A percentile compares a stretch with the other conserved stretches of the same genome.
Conservation (phyloP, 805 yeast genomes). For the Blastobotrys chiropterorum region DNA sequence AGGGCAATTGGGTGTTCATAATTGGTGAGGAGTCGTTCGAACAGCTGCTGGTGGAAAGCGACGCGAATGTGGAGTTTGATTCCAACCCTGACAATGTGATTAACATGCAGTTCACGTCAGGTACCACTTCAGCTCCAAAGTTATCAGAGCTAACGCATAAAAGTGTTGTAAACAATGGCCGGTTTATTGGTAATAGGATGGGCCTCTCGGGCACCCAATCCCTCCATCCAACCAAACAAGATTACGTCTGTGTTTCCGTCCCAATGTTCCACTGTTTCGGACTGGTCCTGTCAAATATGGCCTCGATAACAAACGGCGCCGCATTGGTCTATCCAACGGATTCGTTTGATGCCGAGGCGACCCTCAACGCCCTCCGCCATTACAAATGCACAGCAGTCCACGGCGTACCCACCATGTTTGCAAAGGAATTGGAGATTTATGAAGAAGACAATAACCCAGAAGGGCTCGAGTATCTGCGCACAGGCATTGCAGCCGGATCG, state of each 20-base stretch:
- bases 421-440: constrained; percentile 23
- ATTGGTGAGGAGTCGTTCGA: not conserved
- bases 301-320: constrained; percentile 23
- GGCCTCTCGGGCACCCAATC: constrained; percentile 19
- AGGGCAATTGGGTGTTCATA: not conserved
- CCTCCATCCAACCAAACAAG: constrained; percentile 21
- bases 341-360: constrained; percentile 22
- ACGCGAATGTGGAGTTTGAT: not conserved
- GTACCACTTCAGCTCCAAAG: constrained; percentile 28
- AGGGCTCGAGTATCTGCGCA: constrained; percentile 23
- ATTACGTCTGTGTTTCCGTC: constrained; percentile 26
- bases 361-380: constrained; percentile 20
- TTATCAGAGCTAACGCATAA: constrained; percentile 25
- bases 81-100: constrained; percentile 19
- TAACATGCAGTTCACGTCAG: constrained; percentile 31
- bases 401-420: constrained; percentile 32
- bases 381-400: constrained; percentile 24
- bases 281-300: constrained; percentile 26
- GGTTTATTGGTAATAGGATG: constrained; percentile 23
- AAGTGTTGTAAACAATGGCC: constrained; percentile 27
- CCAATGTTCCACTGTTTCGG: constrained; percentile 32
- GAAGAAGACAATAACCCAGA: constrained; percentile 17
- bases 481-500: constrained; percentile 30
- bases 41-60: not conserved
- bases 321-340: constrained; percentile 25